Conservation (phyloP, 768 basidiomycete genomes). For the Russula olivacea region DNA sequence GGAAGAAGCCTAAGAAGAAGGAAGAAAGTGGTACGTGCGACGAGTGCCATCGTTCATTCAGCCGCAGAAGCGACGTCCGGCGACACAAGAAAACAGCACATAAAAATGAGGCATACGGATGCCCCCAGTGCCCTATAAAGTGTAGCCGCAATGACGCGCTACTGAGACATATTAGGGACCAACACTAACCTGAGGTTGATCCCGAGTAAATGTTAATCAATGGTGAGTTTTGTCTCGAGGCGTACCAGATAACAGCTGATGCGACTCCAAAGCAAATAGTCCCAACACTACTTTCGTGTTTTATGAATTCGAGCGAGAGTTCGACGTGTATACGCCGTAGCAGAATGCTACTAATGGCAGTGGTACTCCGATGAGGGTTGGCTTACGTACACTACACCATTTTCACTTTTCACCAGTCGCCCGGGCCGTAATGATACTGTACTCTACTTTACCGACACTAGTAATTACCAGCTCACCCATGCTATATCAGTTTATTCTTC, state of each 20-base stretch:
- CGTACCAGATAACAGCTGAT: not conserved
- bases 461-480: no score
- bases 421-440: no score
- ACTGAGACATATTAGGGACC: constrained; percentile 6
- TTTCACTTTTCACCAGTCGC: no score
- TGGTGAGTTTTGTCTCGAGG: not conserved
- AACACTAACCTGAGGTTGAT: not conserved
- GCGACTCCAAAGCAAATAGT: not conserved
- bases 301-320: not conserved
- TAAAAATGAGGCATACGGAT: not conserved
- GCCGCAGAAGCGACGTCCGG: constrained; percentile 10
- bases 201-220: not conserved
- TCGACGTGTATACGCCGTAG: not conserved
- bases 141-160: constrained; percentile 15
- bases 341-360: not conserved
- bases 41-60: constrained; percentile 3
- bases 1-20: not conserved
- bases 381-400: no score
- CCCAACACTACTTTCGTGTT: not conserved
- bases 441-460: no score
- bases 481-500: no score
- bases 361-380: no score
- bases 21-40: constrained; percentile 13
- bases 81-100: constrained; percentile 13
- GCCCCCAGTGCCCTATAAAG: not conserved